Percentiles rank a stretch among this genome's conserved stretches.
These are phyloP conservation scores for Maudiozyma humilis DNA, from an alignment of 1,139 yeast species.

Conservation along the genomic window DNA sequence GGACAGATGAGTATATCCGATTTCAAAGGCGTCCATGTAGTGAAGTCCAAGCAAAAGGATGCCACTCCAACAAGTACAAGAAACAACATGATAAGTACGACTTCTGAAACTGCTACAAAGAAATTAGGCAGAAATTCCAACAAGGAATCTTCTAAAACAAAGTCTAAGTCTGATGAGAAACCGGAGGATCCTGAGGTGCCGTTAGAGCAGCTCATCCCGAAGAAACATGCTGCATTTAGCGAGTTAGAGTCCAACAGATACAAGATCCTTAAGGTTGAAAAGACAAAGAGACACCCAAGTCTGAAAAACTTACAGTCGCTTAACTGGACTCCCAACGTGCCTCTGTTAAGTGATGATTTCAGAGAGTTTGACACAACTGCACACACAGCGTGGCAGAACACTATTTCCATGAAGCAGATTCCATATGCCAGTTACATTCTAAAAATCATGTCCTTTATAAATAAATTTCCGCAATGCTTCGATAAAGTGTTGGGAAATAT, in stretches of 20 bases:
- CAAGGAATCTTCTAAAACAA: too few relatives aligned
- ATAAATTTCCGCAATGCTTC: slow-evolving; percentile 35
- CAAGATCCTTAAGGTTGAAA: slow-evolving; percentile 3
- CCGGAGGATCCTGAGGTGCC: too few relatives aligned
- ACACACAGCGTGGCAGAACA: neutral
- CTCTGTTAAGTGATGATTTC: slow-evolving; percentile 10
- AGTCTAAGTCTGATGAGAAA: neutral
- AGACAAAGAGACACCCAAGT: slow-evolving; percentile 11
- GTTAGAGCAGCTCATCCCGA: neutral
- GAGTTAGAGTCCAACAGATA: neutral
- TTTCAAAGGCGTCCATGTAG: slow-evolving; percentile 15
- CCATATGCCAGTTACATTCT: slow-evolving; percentile 42
- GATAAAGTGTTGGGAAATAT: slow-evolving; percentile 31
- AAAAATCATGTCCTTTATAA: slow-evolving; percentile 38
- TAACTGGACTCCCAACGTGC: slow-evolving; percentile 19
- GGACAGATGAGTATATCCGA: slow-evolving; percentile 21
- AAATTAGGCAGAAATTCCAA: neutral
- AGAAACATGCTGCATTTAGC: neutral
- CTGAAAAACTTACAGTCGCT: slow-evolving; percentile 10
- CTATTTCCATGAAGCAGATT: slow-evolving; percentile 23
- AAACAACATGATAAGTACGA: neutral
- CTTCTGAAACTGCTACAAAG: neutral
- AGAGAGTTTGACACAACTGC: slow-evolving; percentile 11
- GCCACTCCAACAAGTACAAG: neutral
- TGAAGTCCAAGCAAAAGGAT: neutral